Evolutionary conservation across 345 rosid genomes (phyloP), one percentile per base, ranked within the genome.

Genomic region (Noccaea bulbosa): DNA sequence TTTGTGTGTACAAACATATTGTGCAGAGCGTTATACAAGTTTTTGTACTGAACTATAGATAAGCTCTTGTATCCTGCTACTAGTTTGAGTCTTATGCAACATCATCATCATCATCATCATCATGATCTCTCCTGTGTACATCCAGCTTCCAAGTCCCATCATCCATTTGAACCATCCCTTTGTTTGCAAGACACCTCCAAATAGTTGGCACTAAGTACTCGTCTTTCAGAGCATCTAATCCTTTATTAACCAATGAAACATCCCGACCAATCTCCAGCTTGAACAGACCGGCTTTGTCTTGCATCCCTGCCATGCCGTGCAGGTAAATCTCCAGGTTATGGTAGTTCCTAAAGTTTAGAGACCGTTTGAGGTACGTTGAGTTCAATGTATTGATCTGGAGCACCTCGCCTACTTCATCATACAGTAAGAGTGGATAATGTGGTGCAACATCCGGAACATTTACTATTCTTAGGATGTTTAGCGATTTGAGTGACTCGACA

Each of bases 61-160:
- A 39, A 57, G 46, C 61, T 66, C 67, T 49, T 40, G 53, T 47
- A 40, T 66, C 22, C 33, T 20, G 61, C 38, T 73, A 67, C 72
- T 69, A 51, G 54, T n/a, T 56, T 32, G 49, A 16, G 10, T 38
- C 35, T 45, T 33, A 41, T 2, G 15, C 55, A 45, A 32, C 62
- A 38, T 6, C 67, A 17, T 0, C 77, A 48, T 7, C 67, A 17
- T 0, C 77, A 48, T 7, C 57, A 17, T 58, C 54, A 3, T 69
- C 55, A 1, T 55, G 70, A 34, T 69, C 77, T 69, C 53, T 24
- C 51, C 80, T 75, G 11, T 77, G 81, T 53, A 82, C 88, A 14
- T 71, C 59, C 11, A 85, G 78, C 68, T 53, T 53, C 92, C 96
- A 87, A 4, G 75, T 50, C 12, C 87, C 86, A 16, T 89, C 84